Evolutionary conservation across 352 stramenopile species (phyloP).

Genomic region (Globisporangium radiosum): DNA sequence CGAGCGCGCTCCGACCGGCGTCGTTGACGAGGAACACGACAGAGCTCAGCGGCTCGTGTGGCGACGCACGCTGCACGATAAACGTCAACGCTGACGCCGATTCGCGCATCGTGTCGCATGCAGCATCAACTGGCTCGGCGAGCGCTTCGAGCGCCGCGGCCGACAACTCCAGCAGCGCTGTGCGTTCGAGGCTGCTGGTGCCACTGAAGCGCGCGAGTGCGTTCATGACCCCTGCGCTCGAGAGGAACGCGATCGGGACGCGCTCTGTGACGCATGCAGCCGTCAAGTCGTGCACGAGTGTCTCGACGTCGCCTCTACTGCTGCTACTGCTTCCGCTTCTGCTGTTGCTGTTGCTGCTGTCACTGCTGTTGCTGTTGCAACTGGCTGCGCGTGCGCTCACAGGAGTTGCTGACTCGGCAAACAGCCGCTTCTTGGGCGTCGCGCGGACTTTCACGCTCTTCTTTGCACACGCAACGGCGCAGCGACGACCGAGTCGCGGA

Average conservation of each 20-base stretch:
- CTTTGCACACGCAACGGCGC: too few species aligned
- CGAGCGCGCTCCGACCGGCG: neutral
- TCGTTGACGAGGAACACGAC: slow-evolving; percentile 14
- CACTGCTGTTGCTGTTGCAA: too few species aligned
- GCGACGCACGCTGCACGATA: slow-evolving; percentile 2
- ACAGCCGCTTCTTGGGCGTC: slow-evolving; percentile 7
- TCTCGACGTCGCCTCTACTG: neutral
- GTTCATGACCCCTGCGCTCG: slow-evolving; percentile 1
- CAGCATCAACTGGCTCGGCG: neutral
- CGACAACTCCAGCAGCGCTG: neutral
- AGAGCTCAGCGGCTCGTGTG: neutral
- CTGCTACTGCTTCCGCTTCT: too few species aligned
- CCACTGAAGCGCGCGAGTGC: neutral
- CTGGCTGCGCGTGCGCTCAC: too few species aligned
- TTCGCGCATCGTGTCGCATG: neutral
- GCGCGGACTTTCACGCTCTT: too few species aligned
- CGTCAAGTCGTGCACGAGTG: slow-evolving; percentile 2
- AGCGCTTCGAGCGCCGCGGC: neutral
- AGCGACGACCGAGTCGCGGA: neutral
- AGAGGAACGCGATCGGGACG: slow-evolving; percentile 12
- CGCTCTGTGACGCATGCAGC: slow-evolving; percentile 9
- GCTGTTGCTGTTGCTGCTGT: too few species aligned
- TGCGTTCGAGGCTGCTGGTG: neutral
- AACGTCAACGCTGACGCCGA: slow-evolving; percentile 8
- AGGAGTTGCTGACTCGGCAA: neutral